Conservation (phyloP, 257 asterid genomes). For the Solanum sitiens region DNA sequence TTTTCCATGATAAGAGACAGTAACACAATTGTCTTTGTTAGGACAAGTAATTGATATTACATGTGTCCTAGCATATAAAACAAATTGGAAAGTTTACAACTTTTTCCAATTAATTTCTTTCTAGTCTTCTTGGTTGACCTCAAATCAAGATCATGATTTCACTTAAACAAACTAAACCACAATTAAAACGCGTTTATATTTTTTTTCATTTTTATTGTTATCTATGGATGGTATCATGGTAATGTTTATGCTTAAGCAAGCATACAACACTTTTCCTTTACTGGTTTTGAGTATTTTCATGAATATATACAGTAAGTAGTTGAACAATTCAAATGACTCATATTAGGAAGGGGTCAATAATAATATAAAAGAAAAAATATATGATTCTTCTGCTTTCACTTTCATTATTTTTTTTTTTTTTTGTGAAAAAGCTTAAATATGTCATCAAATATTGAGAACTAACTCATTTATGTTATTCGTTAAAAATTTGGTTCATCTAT, state of each 20-base stretch:
- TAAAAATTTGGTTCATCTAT: no score
- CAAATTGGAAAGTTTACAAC: not conserved
- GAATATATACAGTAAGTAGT: not conserved
- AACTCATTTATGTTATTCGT: no score
- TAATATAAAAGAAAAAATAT: not conserved
- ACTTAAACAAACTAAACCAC: not conserved
- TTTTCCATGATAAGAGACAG: not conserved
- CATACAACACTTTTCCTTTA: not conserved
- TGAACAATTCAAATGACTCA: not conserved
- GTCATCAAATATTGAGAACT: no score
- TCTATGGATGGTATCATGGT: not conserved
- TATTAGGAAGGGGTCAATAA: not conserved
- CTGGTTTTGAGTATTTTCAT: not conserved
- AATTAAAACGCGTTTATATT: not conserved
- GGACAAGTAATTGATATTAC: not conserved
- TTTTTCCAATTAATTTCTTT: not conserved
- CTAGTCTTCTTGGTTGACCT: not conserved
- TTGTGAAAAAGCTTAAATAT: fast-evolving
- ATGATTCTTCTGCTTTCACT: not conserved
- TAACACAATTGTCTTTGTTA: not conserved
- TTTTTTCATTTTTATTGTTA: not conserved
- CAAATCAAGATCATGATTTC: not conserved
- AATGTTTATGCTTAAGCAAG: not conserved
- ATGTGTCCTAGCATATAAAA: not conserved
- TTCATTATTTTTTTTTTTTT: not conserved